Percentiles rank a stretch among this genome's conserved stretches.
Evolutionary conservation across 148 eudicot species (phyloP).

Genomic region (Rhododendron ovatum): DNA sequence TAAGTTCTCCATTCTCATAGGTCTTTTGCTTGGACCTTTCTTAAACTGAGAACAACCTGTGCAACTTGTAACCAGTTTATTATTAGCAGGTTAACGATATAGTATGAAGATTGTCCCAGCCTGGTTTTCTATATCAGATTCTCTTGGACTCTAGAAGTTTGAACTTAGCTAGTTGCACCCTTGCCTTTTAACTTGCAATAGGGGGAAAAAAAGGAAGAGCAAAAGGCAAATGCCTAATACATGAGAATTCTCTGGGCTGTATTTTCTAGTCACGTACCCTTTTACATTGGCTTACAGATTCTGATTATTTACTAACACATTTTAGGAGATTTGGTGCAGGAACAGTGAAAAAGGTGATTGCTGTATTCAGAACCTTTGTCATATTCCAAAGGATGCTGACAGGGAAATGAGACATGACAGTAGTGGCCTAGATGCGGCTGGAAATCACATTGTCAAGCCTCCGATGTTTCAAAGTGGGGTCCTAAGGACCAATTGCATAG

Average conservation of each 20-base stretch:
- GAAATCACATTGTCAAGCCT: slow-evolving; percentile 23
- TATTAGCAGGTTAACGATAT: not conserved
- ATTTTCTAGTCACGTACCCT: not conserved
- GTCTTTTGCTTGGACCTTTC: not conserved
- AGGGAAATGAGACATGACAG: not conserved
- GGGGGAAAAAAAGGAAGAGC: not conserved
- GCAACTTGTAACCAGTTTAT: not conserved
- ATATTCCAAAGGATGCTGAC: not conserved
- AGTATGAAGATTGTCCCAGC: not conserved
- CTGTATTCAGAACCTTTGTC: slow-evolving; percentile 10
- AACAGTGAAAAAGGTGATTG: slow-evolving; percentile 11
- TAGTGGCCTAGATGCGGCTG: slow-evolving; percentile 10
- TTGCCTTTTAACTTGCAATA: not conserved
- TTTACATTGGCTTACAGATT: not conserved
- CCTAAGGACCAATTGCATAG: slow-evolving; percentile 83
- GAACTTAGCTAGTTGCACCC: not conserved
- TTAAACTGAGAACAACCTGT: no score
- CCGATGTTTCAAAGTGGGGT: slow-evolving; percentile 65
- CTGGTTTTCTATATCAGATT: not conserved
- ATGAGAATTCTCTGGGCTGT: not conserved
- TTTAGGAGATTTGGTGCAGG: slow-evolving; percentile 23
- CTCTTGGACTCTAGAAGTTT: not conserved
- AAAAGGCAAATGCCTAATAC: not conserved
- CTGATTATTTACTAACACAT: not conserved
- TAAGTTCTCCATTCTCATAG: not conserved